These are phyloP conservation scores for Toxoplasma gondii DNA, from an alignment of 169 alveolate species.

Conservation along the genomic window DNA sequence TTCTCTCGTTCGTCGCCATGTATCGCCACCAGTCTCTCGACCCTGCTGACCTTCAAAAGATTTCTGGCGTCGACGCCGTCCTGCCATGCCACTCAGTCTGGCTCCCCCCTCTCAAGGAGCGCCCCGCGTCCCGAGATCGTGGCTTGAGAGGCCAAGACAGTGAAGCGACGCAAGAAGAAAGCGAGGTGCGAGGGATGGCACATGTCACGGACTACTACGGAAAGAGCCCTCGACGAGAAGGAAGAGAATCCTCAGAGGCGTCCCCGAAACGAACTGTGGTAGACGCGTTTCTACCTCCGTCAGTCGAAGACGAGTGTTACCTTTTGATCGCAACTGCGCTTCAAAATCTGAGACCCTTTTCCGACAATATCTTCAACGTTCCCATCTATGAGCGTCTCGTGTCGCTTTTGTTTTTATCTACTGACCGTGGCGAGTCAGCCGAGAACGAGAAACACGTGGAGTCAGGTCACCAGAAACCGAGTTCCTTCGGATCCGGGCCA, in stretches of 20 bases:
- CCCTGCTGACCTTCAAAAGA: not conserved
- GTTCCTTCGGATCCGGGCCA: not conserved
- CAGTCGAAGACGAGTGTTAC: not conserved
- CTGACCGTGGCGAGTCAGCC: no score
- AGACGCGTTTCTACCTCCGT: not conserved
- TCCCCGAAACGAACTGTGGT: no score
- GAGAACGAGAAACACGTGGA: no score
- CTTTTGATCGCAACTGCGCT: conserved; percentile 6
- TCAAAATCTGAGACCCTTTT: not conserved
- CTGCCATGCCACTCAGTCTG: not conserved
- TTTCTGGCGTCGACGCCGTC: not conserved
- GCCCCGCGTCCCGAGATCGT: no score
- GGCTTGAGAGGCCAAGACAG: no score
- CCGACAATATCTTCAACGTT: not conserved
- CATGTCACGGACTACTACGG: no score
- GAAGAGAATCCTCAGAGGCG: no score
- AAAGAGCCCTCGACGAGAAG: no score
- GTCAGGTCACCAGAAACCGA: no score
- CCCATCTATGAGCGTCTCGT: not conserved
- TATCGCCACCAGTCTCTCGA: not conserved
- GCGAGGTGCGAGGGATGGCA: no score
- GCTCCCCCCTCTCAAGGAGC: not conserved
- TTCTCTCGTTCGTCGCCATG: not conserved
- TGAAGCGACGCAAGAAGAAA: no score
- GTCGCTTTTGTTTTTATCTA: not conserved